These are phyloP conservation scores for Solanum medicagineum DNA, from an alignment of 257 asterid genomes.

Conservation along the genomic window DNA sequence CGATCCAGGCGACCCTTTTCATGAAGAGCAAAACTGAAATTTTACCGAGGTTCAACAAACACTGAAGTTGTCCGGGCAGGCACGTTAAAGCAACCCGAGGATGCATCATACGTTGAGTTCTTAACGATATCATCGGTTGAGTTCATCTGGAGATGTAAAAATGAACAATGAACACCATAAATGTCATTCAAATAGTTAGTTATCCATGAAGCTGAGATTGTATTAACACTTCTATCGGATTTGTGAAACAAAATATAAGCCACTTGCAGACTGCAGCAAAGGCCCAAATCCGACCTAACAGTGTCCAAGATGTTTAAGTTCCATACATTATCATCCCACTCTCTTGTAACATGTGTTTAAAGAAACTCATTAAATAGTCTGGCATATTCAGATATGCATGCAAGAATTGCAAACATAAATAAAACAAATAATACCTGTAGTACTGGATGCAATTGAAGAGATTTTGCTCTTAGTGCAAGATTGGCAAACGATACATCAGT, in stretches of 20 bases:
- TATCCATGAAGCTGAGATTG: not conserved
- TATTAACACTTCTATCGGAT: not conserved
- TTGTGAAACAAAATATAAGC: not conserved
- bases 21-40: not conserved
- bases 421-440: constrained; percentile 48
- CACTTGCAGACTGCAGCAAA: not conserved
- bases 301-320: not conserved
- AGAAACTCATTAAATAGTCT: not conserved
- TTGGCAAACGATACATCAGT: constrained; percentile 33
- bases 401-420: not conserved
- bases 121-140: constrained; percentile 58
- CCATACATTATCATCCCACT: not conserved
- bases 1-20: not conserved
- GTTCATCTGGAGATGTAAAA: constrained; percentile 34
- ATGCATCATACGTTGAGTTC: constrained; percentile 47
- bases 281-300: not conserved
- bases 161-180: not conserved
- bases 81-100: constrained; percentile 54
- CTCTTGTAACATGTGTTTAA: not conserved
- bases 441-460: constrained; percentile 63
- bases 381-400: not conserved
- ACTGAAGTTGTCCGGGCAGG: constrained; percentile 76
- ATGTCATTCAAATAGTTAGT: not conserved
- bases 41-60: constrained; percentile 44
- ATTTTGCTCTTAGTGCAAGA: constrained; percentile 42